A percentile compares a stretch with the other conserved stretches of the same genome.
phyloP scores from a whole-genome alignment of 2,329 filamentous ascomycete species.

The Penicillium sp. region DNA sequence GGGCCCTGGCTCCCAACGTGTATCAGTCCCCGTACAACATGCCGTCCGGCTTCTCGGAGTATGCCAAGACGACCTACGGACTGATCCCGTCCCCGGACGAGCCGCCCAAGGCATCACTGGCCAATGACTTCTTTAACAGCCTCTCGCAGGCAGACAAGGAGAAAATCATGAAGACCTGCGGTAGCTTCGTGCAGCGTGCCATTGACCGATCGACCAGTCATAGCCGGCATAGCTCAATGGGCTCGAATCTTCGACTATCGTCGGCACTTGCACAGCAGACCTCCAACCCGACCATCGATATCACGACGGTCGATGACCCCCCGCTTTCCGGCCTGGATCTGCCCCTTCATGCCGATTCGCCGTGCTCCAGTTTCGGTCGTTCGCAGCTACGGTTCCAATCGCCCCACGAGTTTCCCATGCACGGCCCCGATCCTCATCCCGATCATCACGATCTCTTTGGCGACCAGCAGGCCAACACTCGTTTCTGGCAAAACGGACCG shows the following conservation, averaged over 20 bases:
- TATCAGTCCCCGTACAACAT: constrained; percentile 44
- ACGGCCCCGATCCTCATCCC: constrained; percentile 33
- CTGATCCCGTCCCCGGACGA: constrained; percentile 32
- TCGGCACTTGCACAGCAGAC: constrained; percentile 39
- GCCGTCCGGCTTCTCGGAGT: constrained; percentile 41
- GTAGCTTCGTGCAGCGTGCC: constrained; percentile 38
- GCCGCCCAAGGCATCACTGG: constrained; percentile 37
- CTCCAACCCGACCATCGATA: constrained; percentile 40
- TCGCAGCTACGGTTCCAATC: constrained; percentile 41
- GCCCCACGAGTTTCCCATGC: constrained; percentile 38
- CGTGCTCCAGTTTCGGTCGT: constrained; percentile 41
- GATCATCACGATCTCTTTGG: constrained; percentile 44
- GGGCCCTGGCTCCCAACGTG: constrained; percentile 34
- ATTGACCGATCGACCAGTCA: constrained; percentile 35
- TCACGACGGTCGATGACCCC: constrained; percentile 38
- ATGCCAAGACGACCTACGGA: constrained; percentile 38
- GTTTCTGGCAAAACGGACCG: constrained; percentile 43
- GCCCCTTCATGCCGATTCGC: constrained; percentile 40
- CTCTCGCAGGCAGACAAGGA: constrained; percentile 39
- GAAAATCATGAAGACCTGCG: constrained; percentile 42
- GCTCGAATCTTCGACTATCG: constrained; percentile 36
- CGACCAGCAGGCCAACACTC: constrained; percentile 42
- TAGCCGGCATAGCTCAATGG: constrained; percentile 34
- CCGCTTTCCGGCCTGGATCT: constrained; percentile 36
- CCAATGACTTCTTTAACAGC: constrained; percentile 40